Evolutionary conservation across 2,329 filamentous ascomycete genomes (phyloP).

Genomic region (Colletotrichum sojae): DNA sequence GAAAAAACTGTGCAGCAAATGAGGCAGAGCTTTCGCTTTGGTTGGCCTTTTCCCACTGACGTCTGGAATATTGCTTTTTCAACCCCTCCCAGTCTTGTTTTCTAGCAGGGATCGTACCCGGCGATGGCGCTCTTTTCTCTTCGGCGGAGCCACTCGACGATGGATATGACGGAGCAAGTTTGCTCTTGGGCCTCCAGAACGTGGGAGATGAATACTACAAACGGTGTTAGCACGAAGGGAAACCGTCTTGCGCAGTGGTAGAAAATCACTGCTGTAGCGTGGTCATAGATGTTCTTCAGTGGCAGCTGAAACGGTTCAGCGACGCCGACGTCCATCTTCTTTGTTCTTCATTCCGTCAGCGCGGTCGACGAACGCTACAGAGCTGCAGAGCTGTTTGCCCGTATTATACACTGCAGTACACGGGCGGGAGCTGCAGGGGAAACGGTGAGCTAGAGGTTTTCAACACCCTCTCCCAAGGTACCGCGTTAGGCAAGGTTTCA

Average conservation of each 20-base stretch:
- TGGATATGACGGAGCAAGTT: constrained; percentile 12
- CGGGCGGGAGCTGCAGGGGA: background rate
- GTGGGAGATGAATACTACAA: background rate
- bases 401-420: background rate
- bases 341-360: constrained; percentile 30
- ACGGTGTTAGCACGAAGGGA: background rate
- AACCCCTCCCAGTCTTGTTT: no score
- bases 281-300: constrained; percentile 7
- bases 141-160: constrained; percentile 5
- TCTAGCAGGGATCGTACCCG: constrained; percentile 8
- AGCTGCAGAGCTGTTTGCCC: background rate
- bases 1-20: background rate
- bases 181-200: constrained; percentile 18
- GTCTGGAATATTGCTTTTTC: constrained; percentile 16
- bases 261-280: background rate
- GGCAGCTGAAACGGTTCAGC: constrained; percentile 11
- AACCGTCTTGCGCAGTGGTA: background rate
- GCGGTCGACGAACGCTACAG: background rate
- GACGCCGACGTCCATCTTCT: constrained; percentile 10
- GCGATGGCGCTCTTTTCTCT: constrained; percentile 1
- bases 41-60: constrained; percentile 15
- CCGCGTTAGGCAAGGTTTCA: background rate
- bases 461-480: constrained; percentile 1
- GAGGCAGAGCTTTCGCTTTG: background rate
- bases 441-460: constrained; percentile 14